Conservation (phyloP, 805 yeast species). For the Wickerhamomyces chambardii region DNA sequence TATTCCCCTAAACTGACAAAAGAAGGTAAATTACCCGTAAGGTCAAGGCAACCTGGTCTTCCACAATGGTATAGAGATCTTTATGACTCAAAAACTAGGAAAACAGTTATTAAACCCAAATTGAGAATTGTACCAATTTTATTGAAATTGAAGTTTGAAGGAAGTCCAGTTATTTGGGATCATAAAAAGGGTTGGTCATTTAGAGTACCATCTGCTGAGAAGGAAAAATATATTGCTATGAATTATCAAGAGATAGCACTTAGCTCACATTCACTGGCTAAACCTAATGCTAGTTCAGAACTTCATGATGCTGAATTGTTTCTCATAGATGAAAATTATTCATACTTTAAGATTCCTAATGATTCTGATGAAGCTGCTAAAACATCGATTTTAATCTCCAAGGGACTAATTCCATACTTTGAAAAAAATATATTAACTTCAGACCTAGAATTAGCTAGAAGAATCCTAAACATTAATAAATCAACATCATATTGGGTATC, state of each 20-base stretch:
- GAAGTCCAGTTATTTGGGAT: constrained; percentile 74
- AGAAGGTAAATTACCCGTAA: constrained; percentile 57
- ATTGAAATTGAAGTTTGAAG: constrained; percentile 78
- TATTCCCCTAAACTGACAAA: constrained; percentile 53
- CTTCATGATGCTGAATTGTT: constrained; percentile 1
- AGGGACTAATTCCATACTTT: constrained; percentile 59
- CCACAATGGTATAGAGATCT: constrained; percentile 88
- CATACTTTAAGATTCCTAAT: constrained; percentile 73
- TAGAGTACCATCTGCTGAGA: constrained; percentile 32
- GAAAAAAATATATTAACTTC: constrained; percentile 71
- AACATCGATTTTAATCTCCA: constrained; percentile 71
- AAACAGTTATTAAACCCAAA: constrained; percentile 56
- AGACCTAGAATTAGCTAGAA: constrained; percentile 59
- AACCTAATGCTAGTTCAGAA: constrained; percentile 6
- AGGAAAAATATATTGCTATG: constrained; percentile 20
- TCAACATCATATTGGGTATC: constrained; percentile 91
- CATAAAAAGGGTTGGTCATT: constrained; percentile 86
- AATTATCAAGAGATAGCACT: constrained; percentile 19
- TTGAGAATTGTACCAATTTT: constrained; percentile 72
- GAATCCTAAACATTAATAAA: constrained; percentile 71
- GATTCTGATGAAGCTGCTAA: constrained; percentile 72
- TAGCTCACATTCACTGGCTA: constrained; percentile 9
- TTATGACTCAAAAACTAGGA: constrained; percentile 26
- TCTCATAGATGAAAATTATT: constrained; percentile 2
- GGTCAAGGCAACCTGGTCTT: constrained; percentile 72